Base-by-base conservation (phyloP, 78 protist species). In the Dictyostelium firmibasis region DNA sequence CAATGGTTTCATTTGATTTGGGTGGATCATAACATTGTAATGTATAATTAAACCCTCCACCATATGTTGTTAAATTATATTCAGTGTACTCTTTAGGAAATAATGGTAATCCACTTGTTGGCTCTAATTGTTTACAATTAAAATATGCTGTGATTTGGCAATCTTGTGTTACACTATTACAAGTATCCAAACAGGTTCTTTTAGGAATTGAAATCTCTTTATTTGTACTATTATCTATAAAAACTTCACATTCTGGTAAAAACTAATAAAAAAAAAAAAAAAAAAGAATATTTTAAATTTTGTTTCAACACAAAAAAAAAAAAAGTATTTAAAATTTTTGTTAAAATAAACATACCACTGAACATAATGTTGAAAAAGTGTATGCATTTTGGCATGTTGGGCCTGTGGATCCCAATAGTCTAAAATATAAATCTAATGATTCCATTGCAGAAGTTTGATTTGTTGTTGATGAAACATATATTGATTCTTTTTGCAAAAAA, bases 51-150 rank as follows among this genome's bases (percentile, higher is more conserved):
- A 33, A 72, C 18, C 3, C 38, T 31, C 43, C 47, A 14, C 79
- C 79, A 72, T 33, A 72, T 16, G 33, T 18, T 72, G 79, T 72
- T 72, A 72, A 72, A 72, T 72, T 72, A 33, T 72, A 72, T 29
- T 33, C 43, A 2, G 38, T 16, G 1, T 2, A 33, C 18, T 11
- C 7, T 18, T 18, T 29, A 33, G 79, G 79, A 16, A 33, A 72
- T 33, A 29, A 29, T 13, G 79, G 79, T 72, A 33, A 16, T 16
- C 14, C 10, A 6, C n/a, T 27, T 14, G 18, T 18, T 72, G 36
- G 44, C 14, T 72, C 79, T 20, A 72, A 72, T 72, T 72, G 79
- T 5, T 7, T 18, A 18, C 79, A 72, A 72, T 72, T 23, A 72
- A 33, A 72, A 11, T 29, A 16, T 13, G 11, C 2, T 16, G 27